phyloP scores from a whole-genome alignment of 2,329 filamentous ascomycete genomes.

The Arthroderma uncinatum region DNA sequence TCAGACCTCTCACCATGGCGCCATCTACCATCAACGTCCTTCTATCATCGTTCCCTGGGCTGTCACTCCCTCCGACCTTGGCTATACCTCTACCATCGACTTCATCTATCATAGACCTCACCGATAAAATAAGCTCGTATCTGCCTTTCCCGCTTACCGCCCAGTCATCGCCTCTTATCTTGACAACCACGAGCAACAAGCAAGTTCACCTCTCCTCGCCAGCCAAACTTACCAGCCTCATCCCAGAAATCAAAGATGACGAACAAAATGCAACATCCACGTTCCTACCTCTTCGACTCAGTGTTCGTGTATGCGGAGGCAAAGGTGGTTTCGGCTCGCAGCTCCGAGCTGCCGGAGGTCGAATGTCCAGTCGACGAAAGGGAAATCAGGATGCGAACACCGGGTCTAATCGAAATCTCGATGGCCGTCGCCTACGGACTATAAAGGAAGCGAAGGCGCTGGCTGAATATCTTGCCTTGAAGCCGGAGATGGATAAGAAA shows the following conservation, averaged over 20 bases:
- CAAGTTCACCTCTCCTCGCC: slow-evolving; percentile 48
- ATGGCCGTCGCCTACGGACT: slow-evolving; percentile 78
- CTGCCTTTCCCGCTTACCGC: slow-evolving; percentile 48
- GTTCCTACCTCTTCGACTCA: slow-evolving; percentile 73
- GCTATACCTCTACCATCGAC: slow-evolving; percentile 59
- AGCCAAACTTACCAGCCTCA: slow-evolving; percentile 49
- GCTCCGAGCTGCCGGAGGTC: slow-evolving; percentile 86
- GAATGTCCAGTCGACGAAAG: slow-evolving; percentile 95
- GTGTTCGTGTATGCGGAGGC: slow-evolving; percentile 70
- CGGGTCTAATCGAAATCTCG: slow-evolving; percentile 83
- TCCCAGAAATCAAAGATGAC: slow-evolving; percentile 36
- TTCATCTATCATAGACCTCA: slow-evolving; percentile 57
- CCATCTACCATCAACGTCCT: slow-evolving; percentile 60
- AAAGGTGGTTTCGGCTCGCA: slow-evolving; percentile 98
- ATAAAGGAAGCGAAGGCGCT: slow-evolving; percentile 91
- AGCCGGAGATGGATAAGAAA: slow-evolving; percentile 92
- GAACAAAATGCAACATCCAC: slow-evolving; percentile 42
- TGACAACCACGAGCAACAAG: slow-evolving; percentile 73
- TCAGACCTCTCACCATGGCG: slow-evolving; percentile 11
- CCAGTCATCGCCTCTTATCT: slow-evolving; percentile 49
- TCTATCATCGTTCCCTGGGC: slow-evolving; percentile 70
- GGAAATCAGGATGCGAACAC: slow-evolving; percentile 71
- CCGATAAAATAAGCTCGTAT: slow-evolving; percentile 46
- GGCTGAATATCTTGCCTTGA: slow-evolving; percentile 87
- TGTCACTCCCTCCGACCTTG: slow-evolving; percentile 71